Evolutionary conservation across 1,284 basidiomycete genomes (phyloP).

Genomic region (Apiotrichum brassicae): DNA sequence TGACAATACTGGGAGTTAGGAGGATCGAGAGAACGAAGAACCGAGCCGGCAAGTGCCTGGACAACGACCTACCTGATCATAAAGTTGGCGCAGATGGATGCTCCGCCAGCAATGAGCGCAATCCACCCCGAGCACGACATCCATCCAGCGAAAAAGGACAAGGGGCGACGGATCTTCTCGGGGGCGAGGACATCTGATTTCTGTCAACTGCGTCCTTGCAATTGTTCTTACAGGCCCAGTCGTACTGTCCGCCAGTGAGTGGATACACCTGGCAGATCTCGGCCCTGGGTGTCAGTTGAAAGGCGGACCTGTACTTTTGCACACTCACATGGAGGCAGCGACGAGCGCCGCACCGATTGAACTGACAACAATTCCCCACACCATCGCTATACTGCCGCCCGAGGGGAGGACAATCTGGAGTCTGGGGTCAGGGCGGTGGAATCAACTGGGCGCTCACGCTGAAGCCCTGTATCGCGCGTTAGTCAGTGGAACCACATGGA

Average conservation of each 20-base stretch:
- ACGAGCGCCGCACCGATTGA: slow-evolving; percentile 27
- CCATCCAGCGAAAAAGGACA: slow-evolving; percentile 15
- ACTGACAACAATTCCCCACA: slow-evolving; percentile 40
- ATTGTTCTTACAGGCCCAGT: slow-evolving; percentile 20
- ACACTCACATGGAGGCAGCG: slow-evolving; percentile 22
- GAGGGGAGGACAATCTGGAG: slow-evolving; percentile 27
- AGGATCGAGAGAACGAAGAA: not conserved
- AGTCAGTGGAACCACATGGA: no score
- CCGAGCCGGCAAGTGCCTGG: not conserved
- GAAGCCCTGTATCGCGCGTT: slow-evolving; percentile 2
- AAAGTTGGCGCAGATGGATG: slow-evolving; percentile 24
- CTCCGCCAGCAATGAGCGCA: slow-evolving; percentile 37
- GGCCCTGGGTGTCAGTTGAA: not conserved
- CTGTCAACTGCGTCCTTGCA: not conserved
- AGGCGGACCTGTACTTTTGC: not conserved
- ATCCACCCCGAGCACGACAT: slow-evolving; percentile 38
- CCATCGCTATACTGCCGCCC: slow-evolving; percentile 35
- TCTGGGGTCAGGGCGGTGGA: not conserved
- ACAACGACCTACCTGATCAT: slow-evolving; percentile 19
- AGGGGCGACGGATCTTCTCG: not conserved
- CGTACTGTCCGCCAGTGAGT: slow-evolving; percentile 36
- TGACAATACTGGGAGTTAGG: not conserved
- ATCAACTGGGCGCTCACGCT: not conserved
- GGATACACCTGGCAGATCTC: slow-evolving; percentile 10
- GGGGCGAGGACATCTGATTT: slow-evolving; percentile 3